Conservation (phyloP, 2,329 filamentous ascomycete genomes). For the Nemania diffusa region DNA sequence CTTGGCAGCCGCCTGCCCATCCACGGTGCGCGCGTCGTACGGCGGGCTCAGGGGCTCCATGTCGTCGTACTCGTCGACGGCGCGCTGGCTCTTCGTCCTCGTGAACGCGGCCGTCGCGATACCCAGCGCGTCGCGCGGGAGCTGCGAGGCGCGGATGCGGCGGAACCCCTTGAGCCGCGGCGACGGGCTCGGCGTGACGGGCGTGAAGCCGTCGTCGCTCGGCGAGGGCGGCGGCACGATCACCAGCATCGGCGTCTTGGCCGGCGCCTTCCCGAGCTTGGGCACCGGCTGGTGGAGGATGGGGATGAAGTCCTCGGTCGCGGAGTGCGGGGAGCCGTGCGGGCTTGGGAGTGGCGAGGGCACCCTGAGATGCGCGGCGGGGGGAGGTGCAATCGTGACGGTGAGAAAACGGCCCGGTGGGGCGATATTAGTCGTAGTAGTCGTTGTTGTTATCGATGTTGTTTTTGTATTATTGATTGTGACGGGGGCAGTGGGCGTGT, state of each 20-base stretch:
- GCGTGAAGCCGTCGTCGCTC: constrained; percentile 46
- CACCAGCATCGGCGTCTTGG: constrained; percentile 25
- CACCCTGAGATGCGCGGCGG: constrained; percentile 9
- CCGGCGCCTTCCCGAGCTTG: constrained; percentile 28
- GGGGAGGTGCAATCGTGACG: constrained; percentile 15
- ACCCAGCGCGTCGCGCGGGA: constrained; percentile 47
- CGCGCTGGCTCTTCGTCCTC: constrained; percentile 38
- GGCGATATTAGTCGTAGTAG: constrained; percentile 20
- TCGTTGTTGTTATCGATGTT: no score
- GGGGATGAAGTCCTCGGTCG: constrained; percentile 44
- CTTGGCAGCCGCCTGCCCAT: constrained; percentile 27
- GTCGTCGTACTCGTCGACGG: constrained; percentile 39
- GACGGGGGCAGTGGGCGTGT: constrained; percentile 39
- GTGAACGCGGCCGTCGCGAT: constrained; percentile 43
- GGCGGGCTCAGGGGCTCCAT: constrained; percentile 43
- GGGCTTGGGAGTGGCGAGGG: constrained; percentile 24
- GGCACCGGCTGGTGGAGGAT: constrained; percentile 42
- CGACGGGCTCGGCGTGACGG: constrained; percentile 44
- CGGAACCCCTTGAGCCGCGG: constrained; percentile 36
- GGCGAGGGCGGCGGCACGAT: constrained; percentile 40
- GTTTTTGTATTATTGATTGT: constrained; percentile 31
- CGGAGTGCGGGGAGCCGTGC: constrained; percentile 29
- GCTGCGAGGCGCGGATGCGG: constrained; percentile 37
- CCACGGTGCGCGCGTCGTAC: constrained; percentile 18
- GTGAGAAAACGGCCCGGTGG: constrained; percentile 35